These are phyloP conservation scores for Geotrichum australiense DNA, from an alignment of 1,139 yeast species.

Conservation along the genomic window DNA sequence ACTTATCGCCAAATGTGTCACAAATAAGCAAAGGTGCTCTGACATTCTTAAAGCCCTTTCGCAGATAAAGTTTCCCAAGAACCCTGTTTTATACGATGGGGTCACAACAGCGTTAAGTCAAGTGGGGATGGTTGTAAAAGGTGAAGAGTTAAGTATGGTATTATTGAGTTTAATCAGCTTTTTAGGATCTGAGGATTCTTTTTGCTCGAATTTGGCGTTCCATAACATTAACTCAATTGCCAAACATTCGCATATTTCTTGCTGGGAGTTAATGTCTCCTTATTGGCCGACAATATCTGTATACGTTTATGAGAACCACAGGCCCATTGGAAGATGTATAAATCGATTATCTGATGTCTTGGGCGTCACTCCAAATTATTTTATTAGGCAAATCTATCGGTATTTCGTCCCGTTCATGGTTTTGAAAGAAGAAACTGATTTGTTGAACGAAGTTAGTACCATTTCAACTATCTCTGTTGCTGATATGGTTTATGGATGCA, in stretches of 20 bases:
- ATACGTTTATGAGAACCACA: slow-evolving; percentile 49
- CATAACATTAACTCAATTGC: slow-evolving; percentile 49
- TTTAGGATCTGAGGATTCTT: slow-evolving; percentile 53
- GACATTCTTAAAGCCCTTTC: slow-evolving; percentile 8
- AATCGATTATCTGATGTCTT: slow-evolving; percentile 56
- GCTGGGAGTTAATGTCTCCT: slow-evolving; percentile 64
- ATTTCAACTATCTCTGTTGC: slow-evolving; percentile 27
- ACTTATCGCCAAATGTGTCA: slow-evolving; percentile 21
- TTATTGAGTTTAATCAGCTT: slow-evolving; percentile 53
- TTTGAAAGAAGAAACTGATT: slow-evolving; percentile 55
- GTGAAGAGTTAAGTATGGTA: slow-evolving; percentile 56
- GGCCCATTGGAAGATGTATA: slow-evolving; percentile 47
- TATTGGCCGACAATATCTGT: slow-evolving; percentile 70
- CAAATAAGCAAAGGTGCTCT: slow-evolving; percentile 16
- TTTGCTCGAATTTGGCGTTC: slow-evolving; percentile 57
- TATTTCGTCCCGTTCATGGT: slow-evolving; percentile 74
- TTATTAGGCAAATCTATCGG: slow-evolving; percentile 61
- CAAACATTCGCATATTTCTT: slow-evolving; percentile 31
- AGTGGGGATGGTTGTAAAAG: slow-evolving; percentile 50
- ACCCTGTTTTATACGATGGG: slow-evolving; percentile 52
- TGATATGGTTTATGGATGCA: slow-evolving; percentile 32
- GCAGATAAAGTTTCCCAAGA: slow-evolving; percentile 33
- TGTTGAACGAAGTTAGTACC: slow-evolving; percentile 51
- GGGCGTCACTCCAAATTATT: slow-evolving; percentile 53
- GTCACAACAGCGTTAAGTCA: slow-evolving; percentile 56